Base-by-base conservation (phyloP, 2,329 filamentous ascomycete species). In the Chaetomium olivaceum region DNA sequence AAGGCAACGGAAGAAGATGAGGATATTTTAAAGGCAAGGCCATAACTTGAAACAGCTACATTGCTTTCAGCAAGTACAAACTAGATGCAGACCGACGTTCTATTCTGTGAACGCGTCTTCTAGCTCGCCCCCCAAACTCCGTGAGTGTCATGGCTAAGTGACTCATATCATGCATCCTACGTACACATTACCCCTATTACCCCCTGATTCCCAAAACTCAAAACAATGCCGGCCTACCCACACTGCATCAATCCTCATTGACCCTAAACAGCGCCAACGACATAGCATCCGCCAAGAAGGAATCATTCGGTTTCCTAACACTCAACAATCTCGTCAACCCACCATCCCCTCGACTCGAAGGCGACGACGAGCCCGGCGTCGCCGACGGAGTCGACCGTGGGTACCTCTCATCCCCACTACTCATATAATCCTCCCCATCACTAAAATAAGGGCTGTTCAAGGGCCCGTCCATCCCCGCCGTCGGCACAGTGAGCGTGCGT, bases 261-360 rank as follows among this genome's bases (percentile, higher is more conserved):
- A 71, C 67, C 1, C 70, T 62, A 51, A 71, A 71, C 58, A 71
- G 19, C 0, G 70, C 70, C 65, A 71, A 48, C 4, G 70, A 68
- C 70, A 71, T 71, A 16, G 70, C 70, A 57, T 71, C 70, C 8
- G 69, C 69, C 29, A 71, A 36, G 2, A 71, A 63, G 8, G 65
- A 68, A 14, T 66, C 68, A 25, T 61, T 70, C 2, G 70, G 70
- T 31, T 59, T 55, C 59, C 67, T 71, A 36, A 71, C 65, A 39
- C 70, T 71, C 39, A 71, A 56, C 43, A 71, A 29, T 36, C 70
- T 63, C 7, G 69, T 71, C 63, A 71, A 50, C 2, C 68, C 68
- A 9, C 61, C 61, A 33, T 67, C 68, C 4, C 63, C 65, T 6
- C 65, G 50, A 4, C 50, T 25, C 7, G 36, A 3, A 5, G 63